Conservation (phyloP, 2,329 filamentous ascomycete species). For the Lasiodiplodia hormozganensis region DNA sequence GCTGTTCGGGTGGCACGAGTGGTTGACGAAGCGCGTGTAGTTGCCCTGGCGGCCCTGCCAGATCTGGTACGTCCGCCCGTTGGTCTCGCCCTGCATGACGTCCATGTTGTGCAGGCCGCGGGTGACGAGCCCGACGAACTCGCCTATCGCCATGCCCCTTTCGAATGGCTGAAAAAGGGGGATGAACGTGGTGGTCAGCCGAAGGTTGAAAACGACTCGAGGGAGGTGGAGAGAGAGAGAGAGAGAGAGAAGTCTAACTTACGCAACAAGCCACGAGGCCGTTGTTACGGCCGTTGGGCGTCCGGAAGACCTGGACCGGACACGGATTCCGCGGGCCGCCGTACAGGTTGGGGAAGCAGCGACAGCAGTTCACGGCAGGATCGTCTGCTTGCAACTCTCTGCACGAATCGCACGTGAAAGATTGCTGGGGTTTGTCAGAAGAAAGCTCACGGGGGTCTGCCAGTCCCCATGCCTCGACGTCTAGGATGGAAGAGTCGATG, state of each 20-base stretch:
- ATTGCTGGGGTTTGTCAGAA: conserved; percentile 36
- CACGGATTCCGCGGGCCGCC: conserved; percentile 50
- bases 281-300: conserved; percentile 61
- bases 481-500: conserved; percentile 58
- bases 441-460: conserved; percentile 56
- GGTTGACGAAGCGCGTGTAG: conserved; percentile 65
- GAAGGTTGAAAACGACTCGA: too few species aligned
- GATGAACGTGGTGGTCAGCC: not conserved
- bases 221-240: not conserved
- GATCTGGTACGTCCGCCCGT: conserved; percentile 64
- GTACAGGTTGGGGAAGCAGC: conserved; percentile 62
- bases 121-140: conserved; percentile 64
- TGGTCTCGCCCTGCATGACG: conserved; percentile 59
- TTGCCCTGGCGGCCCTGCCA: conserved; percentile 64
- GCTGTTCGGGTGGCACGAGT: conserved; percentile 64
- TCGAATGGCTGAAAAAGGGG: conserved; percentile 50
- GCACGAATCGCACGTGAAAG: conserved; percentile 54
- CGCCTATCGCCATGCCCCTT: conserved; percentile 60
- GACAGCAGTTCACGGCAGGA: conserved; percentile 56
- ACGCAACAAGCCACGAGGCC: conserved; percentile 55
- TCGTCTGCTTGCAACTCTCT: conserved; percentile 59
- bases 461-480: conserved; percentile 56
- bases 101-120: conserved; percentile 60
- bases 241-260: conserved; percentile 7
- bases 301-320: conserved; percentile 62